phyloP scores from a whole-genome alignment of 2,329 filamentous ascomycete species.

The Hymenoscyphus repandus region DNA sequence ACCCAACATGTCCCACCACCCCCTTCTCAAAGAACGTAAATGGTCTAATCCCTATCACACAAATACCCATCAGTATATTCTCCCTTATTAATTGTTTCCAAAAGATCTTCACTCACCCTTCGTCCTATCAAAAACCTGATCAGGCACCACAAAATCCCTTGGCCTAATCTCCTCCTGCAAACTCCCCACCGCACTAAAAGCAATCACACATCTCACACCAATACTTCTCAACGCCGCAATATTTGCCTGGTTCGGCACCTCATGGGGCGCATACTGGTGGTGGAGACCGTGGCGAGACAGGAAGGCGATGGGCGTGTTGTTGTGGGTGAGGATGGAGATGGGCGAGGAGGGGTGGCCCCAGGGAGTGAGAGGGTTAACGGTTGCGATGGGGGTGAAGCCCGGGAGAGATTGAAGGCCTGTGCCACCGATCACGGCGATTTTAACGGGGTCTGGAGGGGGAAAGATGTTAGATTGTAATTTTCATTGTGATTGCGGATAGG shows the following conservation, averaged over 20 bases:
- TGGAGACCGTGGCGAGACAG: conserved; percentile 84
- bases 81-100: neutral
- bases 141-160: conserved; percentile 92
- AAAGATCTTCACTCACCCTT: conserved; percentile 49
- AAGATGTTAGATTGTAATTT: conserved; percentile 1
- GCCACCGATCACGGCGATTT: conserved; percentile 87
- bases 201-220: conserved; percentile 85
- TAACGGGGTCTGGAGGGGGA: conserved; percentile 54
- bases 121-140: conserved; percentile 95
- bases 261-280: conserved; percentile 88
- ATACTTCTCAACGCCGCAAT: conserved; percentile 92
- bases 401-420: conserved; percentile 87
- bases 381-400: conserved; percentile 78
- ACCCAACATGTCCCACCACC: conserved; percentile 88
- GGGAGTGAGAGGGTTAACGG: conserved; percentile 71
- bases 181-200: conserved; percentile 91
- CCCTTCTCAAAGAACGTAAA: conserved; percentile 96
- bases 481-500: conserved; percentile 2
- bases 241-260: conserved; percentile 92
- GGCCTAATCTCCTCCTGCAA: conserved; percentile 90
- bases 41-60: conserved; percentile 58
- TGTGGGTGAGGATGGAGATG: conserved; percentile 85
- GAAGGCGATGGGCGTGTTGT: conserved; percentile 80
- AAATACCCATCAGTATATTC: neutral
- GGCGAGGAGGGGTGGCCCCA: conserved; percentile 76